phyloP scores from a whole-genome alignment of 805 yeast genomes.

The Lipomyces lipofer region DNA sequence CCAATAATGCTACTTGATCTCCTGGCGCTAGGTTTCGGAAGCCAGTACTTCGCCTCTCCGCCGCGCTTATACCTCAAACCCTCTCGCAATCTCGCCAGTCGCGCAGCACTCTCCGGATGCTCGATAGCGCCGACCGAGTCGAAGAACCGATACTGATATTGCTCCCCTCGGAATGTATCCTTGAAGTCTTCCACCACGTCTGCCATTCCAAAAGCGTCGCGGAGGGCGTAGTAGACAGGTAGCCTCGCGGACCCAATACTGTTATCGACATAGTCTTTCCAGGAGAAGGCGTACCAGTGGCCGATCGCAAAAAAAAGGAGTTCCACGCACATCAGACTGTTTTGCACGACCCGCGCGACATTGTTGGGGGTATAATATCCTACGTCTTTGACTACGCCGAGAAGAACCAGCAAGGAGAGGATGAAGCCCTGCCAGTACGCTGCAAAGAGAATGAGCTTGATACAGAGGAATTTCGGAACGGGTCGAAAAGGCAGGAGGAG shows the following conservation, averaged over 20 bases:
- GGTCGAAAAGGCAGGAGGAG: constrained; percentile 83
- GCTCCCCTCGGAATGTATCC: constrained; percentile 64
- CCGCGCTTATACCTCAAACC: constrained; percentile 80
- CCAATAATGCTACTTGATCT: constrained; percentile 6
- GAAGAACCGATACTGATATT: constrained; percentile 77
- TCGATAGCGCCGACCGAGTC: constrained; percentile 77
- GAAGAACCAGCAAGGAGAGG: constrained; percentile 46
- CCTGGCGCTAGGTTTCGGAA: constrained; percentile 41
- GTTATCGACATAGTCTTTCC: constrained; percentile 63
- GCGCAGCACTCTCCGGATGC: constrained; percentile 64
- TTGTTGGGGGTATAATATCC: constrained; percentile 40
- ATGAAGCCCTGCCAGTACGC: constrained; percentile 94
- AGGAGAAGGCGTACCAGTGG: constrained; percentile 86
- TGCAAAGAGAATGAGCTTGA: constrained; percentile 90
- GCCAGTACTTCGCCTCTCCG: constrained; percentile 84
- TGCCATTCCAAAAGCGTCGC: constrained; percentile 73
- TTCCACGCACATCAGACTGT: constrained; percentile 77
- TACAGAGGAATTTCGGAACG: constrained; percentile 82
- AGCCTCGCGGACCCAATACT: constrained; percentile 73
- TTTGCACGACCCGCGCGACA: constrained; percentile 65
- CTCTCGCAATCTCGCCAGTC: constrained; percentile 69
- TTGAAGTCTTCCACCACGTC: constrained; percentile 80
- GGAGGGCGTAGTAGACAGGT: constrained; percentile 59
- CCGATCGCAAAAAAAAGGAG: constrained; percentile 81
- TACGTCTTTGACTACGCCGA: constrained; percentile 39